phyloP scores from a whole-genome alignment of 2,329 filamentous ascomycete species.

The Juglanconis sp. region DNA sequence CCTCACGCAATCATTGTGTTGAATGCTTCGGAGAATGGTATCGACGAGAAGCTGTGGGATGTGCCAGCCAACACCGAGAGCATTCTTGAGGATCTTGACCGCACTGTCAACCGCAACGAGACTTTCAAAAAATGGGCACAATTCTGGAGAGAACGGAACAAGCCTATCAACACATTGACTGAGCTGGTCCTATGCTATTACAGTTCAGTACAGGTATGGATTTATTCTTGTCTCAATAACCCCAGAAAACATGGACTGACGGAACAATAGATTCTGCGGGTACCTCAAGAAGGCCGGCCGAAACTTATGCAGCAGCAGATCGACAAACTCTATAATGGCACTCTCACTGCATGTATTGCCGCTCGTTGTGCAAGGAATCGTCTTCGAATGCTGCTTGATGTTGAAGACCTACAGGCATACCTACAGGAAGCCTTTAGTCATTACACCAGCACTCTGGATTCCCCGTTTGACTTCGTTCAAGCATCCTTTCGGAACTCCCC shows the following conservation, averaged over 20 bases:
- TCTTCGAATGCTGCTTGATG: slow-evolving; percentile 43
- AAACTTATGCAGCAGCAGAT: slow-evolving; percentile 44
- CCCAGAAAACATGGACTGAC: neutral
- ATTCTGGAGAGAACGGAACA: slow-evolving; percentile 35
- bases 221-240: neutral
- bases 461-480: slow-evolving; percentile 49
- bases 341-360: slow-evolving; percentile 32
- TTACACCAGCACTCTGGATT: slow-evolving; percentile 40
- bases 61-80: slow-evolving; percentile 30
- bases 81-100: slow-evolving; percentile 29
- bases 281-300: slow-evolving; percentile 39
- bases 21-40: slow-evolving; percentile 40
- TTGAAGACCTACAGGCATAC: slow-evolving; percentile 44
- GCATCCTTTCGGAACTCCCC: slow-evolving; percentile 42
- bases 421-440: slow-evolving; percentile 49
- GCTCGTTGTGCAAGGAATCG: slow-evolving; percentile 34
- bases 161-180: slow-evolving; percentile 34
- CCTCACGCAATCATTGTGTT: slow-evolving; percentile 53
- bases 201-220: slow-evolving; percentile 33
- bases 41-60: slow-evolving; percentile 41
- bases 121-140: slow-evolving; percentile 27
- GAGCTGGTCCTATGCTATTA: slow-evolving; percentile 44
- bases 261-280: slow-evolving; percentile 31
- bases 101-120: slow-evolving; percentile 23
- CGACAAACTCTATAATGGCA: slow-evolving; percentile 37